Conservation (phyloP, 2,329 filamentous ascomycete species). For the Monilinia aucupariae region DNA sequence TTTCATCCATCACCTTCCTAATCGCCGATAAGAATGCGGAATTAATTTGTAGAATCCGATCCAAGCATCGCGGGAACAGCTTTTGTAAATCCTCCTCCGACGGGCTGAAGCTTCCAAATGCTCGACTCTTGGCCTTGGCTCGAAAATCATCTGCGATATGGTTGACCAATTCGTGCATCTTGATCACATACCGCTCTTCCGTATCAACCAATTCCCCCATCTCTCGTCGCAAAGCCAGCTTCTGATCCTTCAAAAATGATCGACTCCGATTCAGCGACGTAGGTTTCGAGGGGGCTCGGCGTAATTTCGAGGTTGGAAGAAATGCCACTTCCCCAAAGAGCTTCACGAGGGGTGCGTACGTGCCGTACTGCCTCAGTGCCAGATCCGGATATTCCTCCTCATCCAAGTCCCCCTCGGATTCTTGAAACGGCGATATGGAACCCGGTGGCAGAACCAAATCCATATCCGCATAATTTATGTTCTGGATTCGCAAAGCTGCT, state of each 20-base stretch:
- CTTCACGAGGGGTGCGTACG: conserved; percentile 70
- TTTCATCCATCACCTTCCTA: conserved; percentile 70
- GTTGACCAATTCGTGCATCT: conserved; percentile 77
- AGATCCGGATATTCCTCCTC: conserved; percentile 63
- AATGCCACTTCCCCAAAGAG: conserved; percentile 81
- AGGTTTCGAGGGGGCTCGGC: conserved; percentile 80
- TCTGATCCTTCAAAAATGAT: conserved; percentile 74
- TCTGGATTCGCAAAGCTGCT: conserved; percentile 72
- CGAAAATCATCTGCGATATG: conserved; percentile 77
- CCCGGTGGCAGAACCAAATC: conserved; percentile 81
- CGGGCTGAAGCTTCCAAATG: conserved; percentile 61
- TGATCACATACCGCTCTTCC: conserved; percentile 87
- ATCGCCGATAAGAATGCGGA: conserved; percentile 73
- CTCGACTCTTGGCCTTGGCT: conserved; percentile 56
- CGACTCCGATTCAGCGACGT: conserved; percentile 73
- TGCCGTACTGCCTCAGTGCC: conserved; percentile 64
- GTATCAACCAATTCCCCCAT: conserved; percentile 88
- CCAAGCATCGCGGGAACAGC: conserved; percentile 76
- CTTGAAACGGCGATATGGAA: conserved; percentile 58
- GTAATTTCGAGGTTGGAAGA: conserved; percentile 76
- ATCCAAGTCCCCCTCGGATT: conserved; percentile 54
- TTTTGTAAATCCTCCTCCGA: conserved; percentile 65
- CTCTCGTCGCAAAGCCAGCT: conserved; percentile 78
- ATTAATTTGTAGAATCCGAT: conserved; percentile 77
- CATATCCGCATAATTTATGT: conserved; percentile 77